A percentile compares a stretch with the other conserved stretches of the same genome.
These are phyloP conservation scores for Macrolepiota dolichaula DNA, from an alignment of 768 basidiomycete genomes.

Conservation along the genomic window DNA sequence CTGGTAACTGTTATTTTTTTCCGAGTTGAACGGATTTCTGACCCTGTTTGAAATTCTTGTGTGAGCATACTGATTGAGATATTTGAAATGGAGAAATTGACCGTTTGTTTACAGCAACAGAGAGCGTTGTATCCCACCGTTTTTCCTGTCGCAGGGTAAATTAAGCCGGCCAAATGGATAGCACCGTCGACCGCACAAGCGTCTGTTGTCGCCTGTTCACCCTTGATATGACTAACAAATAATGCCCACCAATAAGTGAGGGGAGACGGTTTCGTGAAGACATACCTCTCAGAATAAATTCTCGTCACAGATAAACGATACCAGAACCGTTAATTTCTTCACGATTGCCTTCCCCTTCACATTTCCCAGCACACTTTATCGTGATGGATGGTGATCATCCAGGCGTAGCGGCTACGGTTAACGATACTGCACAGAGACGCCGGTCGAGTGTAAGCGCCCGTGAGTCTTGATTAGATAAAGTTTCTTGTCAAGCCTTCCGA, in stretches of 20 bases:
- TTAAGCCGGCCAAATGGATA: constrained; percentile 47
- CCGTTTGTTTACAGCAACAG: constrained; percentile 84
- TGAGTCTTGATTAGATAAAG: constrained; percentile 56
- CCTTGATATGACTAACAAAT: constrained; percentile 69
- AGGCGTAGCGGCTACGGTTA: constrained; percentile 97
- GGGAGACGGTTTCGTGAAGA: constrained; percentile 5
- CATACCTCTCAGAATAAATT: constrained; percentile 91
- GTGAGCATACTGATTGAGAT: not conserved
- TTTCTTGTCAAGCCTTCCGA: no score
- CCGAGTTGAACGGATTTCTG: constrained; percentile 90
- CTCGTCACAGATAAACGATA: constrained; percentile 74
- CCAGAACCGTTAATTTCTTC: constrained; percentile 84
- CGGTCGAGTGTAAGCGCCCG: not conserved
- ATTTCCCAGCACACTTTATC: constrained; percentile 88
- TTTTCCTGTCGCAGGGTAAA: constrained; percentile 68
- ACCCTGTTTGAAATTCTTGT: constrained; percentile 66
- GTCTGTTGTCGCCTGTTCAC: constrained; percentile 92
- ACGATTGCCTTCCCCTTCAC: constrained; percentile 94
- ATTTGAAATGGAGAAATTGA: constrained; percentile 31
- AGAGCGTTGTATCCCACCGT: constrained; percentile 79
- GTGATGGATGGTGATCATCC: constrained; percentile 97
- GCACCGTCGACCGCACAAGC: constrained; percentile 85
- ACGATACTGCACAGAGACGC: constrained; percentile 59
- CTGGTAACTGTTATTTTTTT: constrained; percentile 30
- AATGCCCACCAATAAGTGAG: constrained; percentile 15